These are phyloP conservation scores for Solanum lycopersicoides DNA, from an alignment of 257 asterid genomes.

Conservation along the genomic window DNA sequence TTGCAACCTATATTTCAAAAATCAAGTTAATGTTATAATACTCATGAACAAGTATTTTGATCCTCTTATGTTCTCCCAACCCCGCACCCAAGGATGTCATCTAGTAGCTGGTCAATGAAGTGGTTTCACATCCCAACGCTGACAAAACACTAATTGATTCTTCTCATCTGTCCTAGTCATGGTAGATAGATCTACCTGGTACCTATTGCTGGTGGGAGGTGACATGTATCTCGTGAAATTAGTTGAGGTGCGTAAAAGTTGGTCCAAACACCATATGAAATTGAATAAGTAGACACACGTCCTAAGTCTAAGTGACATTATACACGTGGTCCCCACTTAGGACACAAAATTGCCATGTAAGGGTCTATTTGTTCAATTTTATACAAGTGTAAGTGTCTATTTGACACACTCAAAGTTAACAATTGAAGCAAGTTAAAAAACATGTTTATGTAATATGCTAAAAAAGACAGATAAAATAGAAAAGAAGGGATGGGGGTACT, in stretches of 20 bases:
- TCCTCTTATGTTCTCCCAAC: neutral
- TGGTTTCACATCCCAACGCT: neutral
- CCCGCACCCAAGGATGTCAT: neutral
- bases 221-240: neutral
- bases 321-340: neutral
- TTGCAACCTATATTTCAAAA: neutral
- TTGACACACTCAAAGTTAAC: neutral
- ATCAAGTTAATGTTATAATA: neutral
- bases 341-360: neutral
- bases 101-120: neutral
- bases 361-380: neutral
- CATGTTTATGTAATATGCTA: neutral
- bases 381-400: neutral
- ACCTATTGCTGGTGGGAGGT: neutral
- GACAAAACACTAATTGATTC: neutral
- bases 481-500: conserved; percentile 26
- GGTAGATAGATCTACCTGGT: neutral
- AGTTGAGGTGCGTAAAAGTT: neutral
- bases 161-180: neutral
- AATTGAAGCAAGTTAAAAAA: neutral
- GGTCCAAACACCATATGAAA: neutral
- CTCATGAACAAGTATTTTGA: neutral
- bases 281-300: neutral
- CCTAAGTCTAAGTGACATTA: neutral
- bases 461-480: neutral